These are phyloP conservation scores for Rhododendron vialii DNA, from an alignment of 148 eudicot genomes.

Conservation along the genomic window DNA sequence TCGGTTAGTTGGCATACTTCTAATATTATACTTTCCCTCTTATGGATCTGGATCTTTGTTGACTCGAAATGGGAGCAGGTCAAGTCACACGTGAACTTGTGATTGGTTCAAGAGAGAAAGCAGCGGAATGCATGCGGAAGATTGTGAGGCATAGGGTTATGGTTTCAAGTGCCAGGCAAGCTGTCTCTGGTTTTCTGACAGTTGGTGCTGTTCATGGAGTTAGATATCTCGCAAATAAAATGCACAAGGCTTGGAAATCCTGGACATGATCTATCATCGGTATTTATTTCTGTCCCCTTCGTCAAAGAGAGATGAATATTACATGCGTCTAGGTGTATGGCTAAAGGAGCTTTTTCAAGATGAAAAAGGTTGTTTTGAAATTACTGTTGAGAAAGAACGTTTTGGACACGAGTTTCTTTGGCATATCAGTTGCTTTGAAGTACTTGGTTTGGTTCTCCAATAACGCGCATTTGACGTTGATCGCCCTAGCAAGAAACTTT, in stretches of 20 bases:
- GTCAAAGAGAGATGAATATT: neutral
- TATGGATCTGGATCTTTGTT: neutral
- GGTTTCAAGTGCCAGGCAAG: conserved; percentile 84
- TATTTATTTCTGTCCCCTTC: neutral
- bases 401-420: neutral
- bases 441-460: neutral
- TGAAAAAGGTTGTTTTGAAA: neutral
- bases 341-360: neutral
- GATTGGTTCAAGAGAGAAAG: conserved; percentile 52
- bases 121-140: conserved; percentile 63
- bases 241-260: conserved; percentile 86
- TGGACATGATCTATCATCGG: conserved; percentile 24
- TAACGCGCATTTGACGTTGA: neutral
- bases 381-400: neutral
- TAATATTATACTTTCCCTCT: neutral
- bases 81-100: conserved; percentile 29
- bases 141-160: conserved; percentile 68
- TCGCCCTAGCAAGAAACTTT: too few species aligned
- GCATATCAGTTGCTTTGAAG: neutral
- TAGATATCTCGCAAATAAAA: conserved; percentile 60
- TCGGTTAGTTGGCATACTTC: neutral
- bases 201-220: conserved; percentile 66
- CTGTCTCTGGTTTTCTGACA: conserved; percentile 71
- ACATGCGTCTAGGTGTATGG: neutral
- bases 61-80: conserved; percentile 28